Evolutionary conservation across 768 basidiomycete genomes (phyloP), one percentile per base, ranked within the genome.

Genomic region (Tulasnella sp.): DNA sequence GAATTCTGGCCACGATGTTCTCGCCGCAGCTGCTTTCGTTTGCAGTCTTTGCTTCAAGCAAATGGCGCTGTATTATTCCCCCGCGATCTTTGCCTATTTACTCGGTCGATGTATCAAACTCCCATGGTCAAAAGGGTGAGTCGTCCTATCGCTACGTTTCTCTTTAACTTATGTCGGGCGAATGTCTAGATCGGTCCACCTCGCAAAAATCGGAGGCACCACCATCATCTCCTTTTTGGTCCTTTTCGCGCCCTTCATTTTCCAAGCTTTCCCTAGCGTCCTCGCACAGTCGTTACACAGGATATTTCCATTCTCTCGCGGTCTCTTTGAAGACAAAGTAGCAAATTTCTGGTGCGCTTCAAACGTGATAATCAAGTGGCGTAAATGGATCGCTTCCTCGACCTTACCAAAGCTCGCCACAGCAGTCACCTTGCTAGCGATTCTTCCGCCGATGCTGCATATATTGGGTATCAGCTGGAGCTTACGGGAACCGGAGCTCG

Each of bases 291-390:
- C 92, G 19, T 85, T 96, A 67, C 85, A 85, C 17, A 90, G 96
- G 7, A 94, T 97, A 75, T 99, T 99, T 82, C 96, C 96, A 0
- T 94, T 99, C 81, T 86, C 88, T 7, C 90, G 96, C 37, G 96
- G 96, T 17, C 85, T 96, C 2, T 96, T 96, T 80, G 95, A 97
- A 81, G 94, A 97, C 84, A 96, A 97, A 81, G 96, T 99, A 31
- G 94, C 96, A 52, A 99, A 99, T 82, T 93, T 97, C 81, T 99
- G 96, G 96, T 97, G 96, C 82, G 93, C 94, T 39, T 89, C 91
- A 22, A 94, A 98, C 81, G 90, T 96, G 31, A 83, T 92, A 17
- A 82, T 98, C 83, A 97, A 97, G 82, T 97, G 96, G 91, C 89
- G 88, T 70, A 82, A 82, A 37, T 88, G 85, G 85, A 85, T 87